Conservation (phyloP, 768 basidiomycete species). For the Sarcomyxa edulis region DNA sequence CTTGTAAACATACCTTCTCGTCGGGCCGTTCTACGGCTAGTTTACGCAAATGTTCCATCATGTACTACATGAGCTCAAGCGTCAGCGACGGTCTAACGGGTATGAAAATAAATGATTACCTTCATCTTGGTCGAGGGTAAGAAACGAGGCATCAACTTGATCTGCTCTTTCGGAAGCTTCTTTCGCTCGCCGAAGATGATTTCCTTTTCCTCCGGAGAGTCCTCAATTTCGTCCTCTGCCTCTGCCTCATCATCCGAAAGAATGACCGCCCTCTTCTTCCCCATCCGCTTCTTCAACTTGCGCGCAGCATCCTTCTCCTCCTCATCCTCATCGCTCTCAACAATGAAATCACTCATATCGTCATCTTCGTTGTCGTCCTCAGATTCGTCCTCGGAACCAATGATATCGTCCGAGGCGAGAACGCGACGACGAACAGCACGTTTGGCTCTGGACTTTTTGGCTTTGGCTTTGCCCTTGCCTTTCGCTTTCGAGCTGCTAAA, state of each 20-base stretch:
- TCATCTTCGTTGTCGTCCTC: slow-evolving; percentile 34
- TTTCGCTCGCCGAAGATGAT: slow-evolving; percentile 32
- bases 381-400: too few species aligned
- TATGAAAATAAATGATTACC: slow-evolving; percentile 23
- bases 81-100: too few species aligned
- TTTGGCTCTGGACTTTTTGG: too few species aligned
- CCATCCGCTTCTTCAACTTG: slow-evolving; percentile 29
- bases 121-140: slow-evolving; percentile 75
- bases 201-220: slow-evolving; percentile 33
- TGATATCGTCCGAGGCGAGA: slow-evolving; percentile 22
- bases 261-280: slow-evolving; percentile 31
- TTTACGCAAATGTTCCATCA: slow-evolving; percentile 52
- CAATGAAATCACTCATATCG: slow-evolving; percentile 48
- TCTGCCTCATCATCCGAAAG: too few species aligned
- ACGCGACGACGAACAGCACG: slow-evolving; percentile 13
- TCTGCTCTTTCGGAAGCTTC: slow-evolving; percentile 22
- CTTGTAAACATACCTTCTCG: slow-evolving; percentile 45
- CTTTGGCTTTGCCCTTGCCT: slow-evolving; percentile 14
- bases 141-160: slow-evolving; percentile 49
- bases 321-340: slow-evolving; percentile 47
- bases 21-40: slow-evolving; percentile 44
- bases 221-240: slow-evolving; percentile 36
- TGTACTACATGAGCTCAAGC: slow-evolving; percentile 26
- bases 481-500: slow-evolving; percentile 18
- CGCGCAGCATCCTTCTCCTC: slow-evolving; percentile 43